Evolutionary conservation across 2,329 filamentous ascomycete species (phyloP).

Genomic region (Sclerotinia glacialis): DNA sequence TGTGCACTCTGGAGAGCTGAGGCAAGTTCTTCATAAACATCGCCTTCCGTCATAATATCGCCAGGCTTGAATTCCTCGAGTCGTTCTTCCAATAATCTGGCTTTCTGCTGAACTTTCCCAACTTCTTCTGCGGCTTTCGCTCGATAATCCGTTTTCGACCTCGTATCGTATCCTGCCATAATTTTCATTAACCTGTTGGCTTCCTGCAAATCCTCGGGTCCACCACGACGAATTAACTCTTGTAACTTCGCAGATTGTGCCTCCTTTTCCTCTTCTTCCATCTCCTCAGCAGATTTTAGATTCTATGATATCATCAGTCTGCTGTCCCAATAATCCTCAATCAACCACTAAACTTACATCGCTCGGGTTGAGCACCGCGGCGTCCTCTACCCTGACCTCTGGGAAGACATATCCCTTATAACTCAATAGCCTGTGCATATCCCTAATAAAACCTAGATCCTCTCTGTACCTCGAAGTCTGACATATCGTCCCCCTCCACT

Average conservation of each 20-base stretch:
- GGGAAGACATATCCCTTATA: slow-evolving; percentile 98
- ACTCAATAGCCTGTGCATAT: slow-evolving; percentile 93
- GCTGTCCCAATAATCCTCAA: slow-evolving; percentile 2
- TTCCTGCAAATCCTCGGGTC: slow-evolving; percentile 91
- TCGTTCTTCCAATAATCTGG: slow-evolving; percentile 86
- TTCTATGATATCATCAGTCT: slow-evolving; percentile 57
- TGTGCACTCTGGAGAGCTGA: slow-evolving; percentile 88
- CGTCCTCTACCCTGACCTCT: slow-evolving; percentile 87
- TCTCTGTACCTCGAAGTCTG: slow-evolving; percentile 97
- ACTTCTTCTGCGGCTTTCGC: slow-evolving; percentile 97
- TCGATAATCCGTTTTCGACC: slow-evolving; percentile 94
- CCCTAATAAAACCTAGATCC: slow-evolving; percentile 90
- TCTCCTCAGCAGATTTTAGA: slow-evolving; percentile 92
- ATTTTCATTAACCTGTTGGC: slow-evolving; percentile 98
- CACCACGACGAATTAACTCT: slow-evolving; percentile 88
- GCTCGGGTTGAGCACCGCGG: slow-evolving; percentile 92
- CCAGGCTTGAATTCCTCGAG: slow-evolving; percentile 79
- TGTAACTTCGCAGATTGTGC: slow-evolving; percentile 98
- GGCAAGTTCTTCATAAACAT: slow-evolving; percentile 79
- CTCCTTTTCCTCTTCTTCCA: slow-evolving; percentile 94
- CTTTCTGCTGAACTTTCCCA: slow-evolving; percentile 92
- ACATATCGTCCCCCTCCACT: slow-evolving; percentile 98
- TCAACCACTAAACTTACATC: slow-evolving; percentile 62
- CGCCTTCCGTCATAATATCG: slow-evolving; percentile 68
- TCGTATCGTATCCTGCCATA: slow-evolving; percentile 95